These are phyloP conservation scores for Pseudogymnoascus sp. DNA, from an alignment of 2,329 filamentous ascomycete genomes.

Conservation along the genomic window DNA sequence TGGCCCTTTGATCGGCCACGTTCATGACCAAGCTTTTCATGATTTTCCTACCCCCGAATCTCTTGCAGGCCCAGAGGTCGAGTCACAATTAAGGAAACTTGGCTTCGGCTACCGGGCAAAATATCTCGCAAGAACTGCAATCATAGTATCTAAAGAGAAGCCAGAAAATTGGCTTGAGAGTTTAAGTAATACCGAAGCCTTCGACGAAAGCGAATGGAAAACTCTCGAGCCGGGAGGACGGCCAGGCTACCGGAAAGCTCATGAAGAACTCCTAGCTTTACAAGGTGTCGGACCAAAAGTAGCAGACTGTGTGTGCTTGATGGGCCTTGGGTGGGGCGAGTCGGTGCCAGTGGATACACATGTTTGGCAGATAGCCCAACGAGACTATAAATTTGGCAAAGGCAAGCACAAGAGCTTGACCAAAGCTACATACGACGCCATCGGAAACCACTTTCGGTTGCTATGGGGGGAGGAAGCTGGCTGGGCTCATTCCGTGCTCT, in stretches of 20 bases:
- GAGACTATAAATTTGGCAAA: constrained; percentile 88
- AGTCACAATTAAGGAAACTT: constrained; percentile 68
- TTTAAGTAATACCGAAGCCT: constrained; percentile 66
- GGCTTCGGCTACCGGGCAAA: constrained; percentile 94
- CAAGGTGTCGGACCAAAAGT: constrained; percentile 95
- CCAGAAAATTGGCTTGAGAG: constrained; percentile 68
- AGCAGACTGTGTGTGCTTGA: constrained; percentile 90
- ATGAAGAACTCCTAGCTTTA: constrained; percentile 68
- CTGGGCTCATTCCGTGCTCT: constrained; percentile 95
- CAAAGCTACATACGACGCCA: constrained; percentile 78
- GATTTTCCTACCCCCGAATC: constrained; percentile 76
- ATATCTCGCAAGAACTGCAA: constrained; percentile 82
- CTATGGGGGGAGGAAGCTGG: constrained; percentile 92
- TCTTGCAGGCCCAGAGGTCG: constrained; percentile 67
- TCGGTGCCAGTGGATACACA: constrained; percentile 95
- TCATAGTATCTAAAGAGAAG: constrained; percentile 59
- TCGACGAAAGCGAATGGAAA: constrained; percentile 34
- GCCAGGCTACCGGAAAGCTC: constrained; percentile 64
- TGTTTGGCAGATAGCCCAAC: constrained; percentile 95
- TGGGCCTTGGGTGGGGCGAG: constrained; percentile 94
- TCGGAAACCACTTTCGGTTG: constrained; percentile 80
- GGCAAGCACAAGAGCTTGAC: constrained; percentile 78
- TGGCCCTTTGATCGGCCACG: constrained; percentile 63
- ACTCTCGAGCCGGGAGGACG: constrained; percentile 40
- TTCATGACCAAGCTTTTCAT: constrained; percentile 67